Percentiles rank a stretch among this genome's conserved stretches.
phyloP scores from a whole-genome alignment of 1,284 basidiomycete genomes.

The Ceratobasidium sp. region DNA sequence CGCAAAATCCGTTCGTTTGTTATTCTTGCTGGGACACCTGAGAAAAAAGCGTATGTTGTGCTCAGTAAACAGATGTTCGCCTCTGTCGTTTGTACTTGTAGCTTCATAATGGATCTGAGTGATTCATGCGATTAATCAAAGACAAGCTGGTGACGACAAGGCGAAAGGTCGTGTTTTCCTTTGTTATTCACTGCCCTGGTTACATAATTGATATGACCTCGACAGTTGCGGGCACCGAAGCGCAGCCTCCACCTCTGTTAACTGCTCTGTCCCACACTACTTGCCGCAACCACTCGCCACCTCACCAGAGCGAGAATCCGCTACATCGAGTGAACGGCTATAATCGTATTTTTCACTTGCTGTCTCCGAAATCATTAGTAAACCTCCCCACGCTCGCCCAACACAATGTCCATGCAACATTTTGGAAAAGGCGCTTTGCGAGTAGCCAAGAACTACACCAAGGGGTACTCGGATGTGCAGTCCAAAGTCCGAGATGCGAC shows the following conservation, averaged over 20 bases:
- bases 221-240: conserved; percentile 6
- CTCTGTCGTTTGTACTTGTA: no score
- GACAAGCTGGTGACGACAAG: no score
- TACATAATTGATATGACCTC: conserved; percentile 33
- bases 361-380: neutral
- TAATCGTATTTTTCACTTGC: neutral
- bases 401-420: conserved; percentile 52
- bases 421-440: conserved; percentile 69
- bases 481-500: conserved; percentile 98
- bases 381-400: conserved; percentile 1
- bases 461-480: conserved; percentile 92
- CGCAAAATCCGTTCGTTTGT: no score
- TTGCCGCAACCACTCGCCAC: neutral
- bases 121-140: no score
- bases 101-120: no score
- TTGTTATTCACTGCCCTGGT: conserved; percentile 6
- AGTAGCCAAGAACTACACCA: conserved; percentile 94
- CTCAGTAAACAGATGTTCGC: no score
- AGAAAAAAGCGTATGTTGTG: no score
- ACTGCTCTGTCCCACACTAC: conserved; percentile 24
- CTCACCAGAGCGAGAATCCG: neutral
- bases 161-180: neutral
- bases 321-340: neutral
- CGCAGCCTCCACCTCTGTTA: conserved; percentile 36
- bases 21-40: no score